Conservation (phyloP, 805 yeast genomes). For the Suhomyces xylopsoci region DNA sequence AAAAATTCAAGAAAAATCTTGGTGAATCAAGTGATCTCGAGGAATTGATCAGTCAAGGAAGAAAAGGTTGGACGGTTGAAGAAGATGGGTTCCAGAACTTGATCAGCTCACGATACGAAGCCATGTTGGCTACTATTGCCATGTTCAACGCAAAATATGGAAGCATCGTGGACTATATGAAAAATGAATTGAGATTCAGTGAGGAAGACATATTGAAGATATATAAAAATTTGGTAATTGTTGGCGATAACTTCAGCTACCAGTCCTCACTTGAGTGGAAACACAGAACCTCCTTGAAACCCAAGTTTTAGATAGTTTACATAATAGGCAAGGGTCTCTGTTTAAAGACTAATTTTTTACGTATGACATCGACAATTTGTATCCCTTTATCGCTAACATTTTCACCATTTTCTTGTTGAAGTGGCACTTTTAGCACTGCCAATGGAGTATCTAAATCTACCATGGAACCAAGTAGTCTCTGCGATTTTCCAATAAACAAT, state of each 20-base stretch:
- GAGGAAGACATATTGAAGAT: slow-evolving; percentile 40
- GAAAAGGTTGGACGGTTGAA: slow-evolving; percentile 41
- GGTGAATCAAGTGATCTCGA: slow-evolving; percentile 19
- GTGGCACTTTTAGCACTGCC: slow-evolving; percentile 53
- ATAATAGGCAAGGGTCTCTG: slow-evolving; percentile 76
- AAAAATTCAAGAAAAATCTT: slow-evolving; percentile 26
- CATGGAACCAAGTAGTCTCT: slow-evolving; percentile 61
- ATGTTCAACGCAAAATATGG: slow-evolving; percentile 51
- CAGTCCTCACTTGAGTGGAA: slow-evolving; percentile 3
- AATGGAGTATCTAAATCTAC: slow-evolving; percentile 62
- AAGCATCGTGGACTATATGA: slow-evolving; percentile 49
- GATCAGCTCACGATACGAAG: slow-evolving; percentile 62
- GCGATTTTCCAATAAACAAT: slow-evolving; percentile 64
- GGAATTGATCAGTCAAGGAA: slow-evolving; percentile 30
- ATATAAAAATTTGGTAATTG: slow-evolving; percentile 23
- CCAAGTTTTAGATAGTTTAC: slow-evolving; percentile 33
- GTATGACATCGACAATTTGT: slow-evolving; percentile 57
- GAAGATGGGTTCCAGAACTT: slow-evolving; percentile 58
- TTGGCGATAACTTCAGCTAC: slow-evolving; percentile 9
- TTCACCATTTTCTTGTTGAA: slow-evolving; percentile 10
- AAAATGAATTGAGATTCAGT: slow-evolving; percentile 41
- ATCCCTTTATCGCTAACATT: slow-evolving; percentile 24
- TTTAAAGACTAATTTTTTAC: slow-evolving; percentile 57
- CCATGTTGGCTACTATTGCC: slow-evolving; percentile 65
- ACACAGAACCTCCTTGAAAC: slow-evolving; percentile 4